Percentiles rank a stretch among this genome's conserved stretches.
Evolutionary conservation across 257 asterid genomes (phyloP).

Genomic region (Leonotis leonurus): DNA sequence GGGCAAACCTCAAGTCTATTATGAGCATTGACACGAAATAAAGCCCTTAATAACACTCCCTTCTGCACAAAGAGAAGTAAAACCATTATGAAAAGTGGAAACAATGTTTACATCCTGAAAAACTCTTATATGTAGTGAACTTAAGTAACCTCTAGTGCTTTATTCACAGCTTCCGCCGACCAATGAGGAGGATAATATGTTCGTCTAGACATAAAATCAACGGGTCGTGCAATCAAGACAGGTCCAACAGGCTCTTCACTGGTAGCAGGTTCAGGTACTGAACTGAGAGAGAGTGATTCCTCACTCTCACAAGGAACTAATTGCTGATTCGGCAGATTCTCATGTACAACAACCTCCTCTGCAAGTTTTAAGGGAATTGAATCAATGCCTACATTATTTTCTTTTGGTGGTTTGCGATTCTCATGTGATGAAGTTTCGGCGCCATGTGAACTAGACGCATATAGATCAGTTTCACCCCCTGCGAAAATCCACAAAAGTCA

Average conservation of each 20-base stretch:
- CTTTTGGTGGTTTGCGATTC: constrained; percentile 13
- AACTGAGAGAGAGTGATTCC: constrained; percentile 3
- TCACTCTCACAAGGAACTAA: constrained; percentile 5
- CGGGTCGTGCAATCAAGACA: constrained; percentile 16
- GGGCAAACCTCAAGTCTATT: constrained; percentile 71
- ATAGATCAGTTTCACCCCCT: constrained; percentile 23
- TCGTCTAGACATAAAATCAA: constrained; percentile 14
- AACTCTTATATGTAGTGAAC: neutral
- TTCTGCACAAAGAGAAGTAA: constrained; percentile 37
- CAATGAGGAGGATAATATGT: constrained; percentile 32
- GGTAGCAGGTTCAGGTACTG: constrained; percentile 20
- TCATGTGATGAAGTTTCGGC: constrained; percentile 11
- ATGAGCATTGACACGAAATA: constrained; percentile 75
- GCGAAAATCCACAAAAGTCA: neutral
- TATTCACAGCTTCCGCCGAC: constrained; percentile 26
- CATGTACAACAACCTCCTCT: constrained; percentile 2
- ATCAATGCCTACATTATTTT: constrained; percentile 3
- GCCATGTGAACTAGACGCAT: constrained; percentile 7
- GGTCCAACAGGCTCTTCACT: constrained; percentile 18
- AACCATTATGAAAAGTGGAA: neutral
- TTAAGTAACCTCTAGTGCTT: constrained; percentile 31
- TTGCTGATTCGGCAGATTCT: constrained; percentile 11
- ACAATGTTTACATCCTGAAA: neutral
- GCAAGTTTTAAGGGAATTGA: neutral
- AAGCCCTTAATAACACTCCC: constrained; percentile 56